Evolutionary conservation across 164 flowering plant species (phyloP).

Genomic region (Warburgia ugandensis): DNA sequence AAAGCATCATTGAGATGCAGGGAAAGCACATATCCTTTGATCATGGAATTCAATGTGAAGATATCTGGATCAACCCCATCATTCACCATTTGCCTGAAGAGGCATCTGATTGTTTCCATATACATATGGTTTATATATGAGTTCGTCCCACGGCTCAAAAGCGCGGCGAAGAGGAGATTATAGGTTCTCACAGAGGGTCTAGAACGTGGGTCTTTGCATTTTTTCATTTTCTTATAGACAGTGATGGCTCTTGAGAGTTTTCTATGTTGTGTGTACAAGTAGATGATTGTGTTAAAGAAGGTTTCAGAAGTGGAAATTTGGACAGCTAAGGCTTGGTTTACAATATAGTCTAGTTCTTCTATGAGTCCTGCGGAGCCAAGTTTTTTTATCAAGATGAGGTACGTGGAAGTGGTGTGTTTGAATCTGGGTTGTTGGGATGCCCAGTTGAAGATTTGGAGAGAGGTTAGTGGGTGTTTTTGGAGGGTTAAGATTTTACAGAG

Average conservation of each 20-base stretch:
- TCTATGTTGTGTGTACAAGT: conserved; percentile 58
- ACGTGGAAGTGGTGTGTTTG: conserved; percentile 51
- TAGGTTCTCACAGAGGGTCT: conserved; percentile 69
- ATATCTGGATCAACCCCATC: conserved; percentile 86
- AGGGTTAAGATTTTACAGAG: conserved; percentile 34
- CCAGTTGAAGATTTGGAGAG: conserved; percentile 74
- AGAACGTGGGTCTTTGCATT: conserved; percentile 31
- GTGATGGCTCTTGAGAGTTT: conserved; percentile 57
- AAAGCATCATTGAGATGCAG: conserved; percentile 85
- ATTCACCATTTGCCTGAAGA: conserved; percentile 76
- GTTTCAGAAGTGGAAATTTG: conserved; percentile 50
- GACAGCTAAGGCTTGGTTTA: conserved; percentile 64
- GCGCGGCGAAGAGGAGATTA: conserved; percentile 59
- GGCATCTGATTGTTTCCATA: conserved; percentile 64
- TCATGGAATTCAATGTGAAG: conserved; percentile 69
- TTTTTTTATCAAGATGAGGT: conserved; percentile 53
- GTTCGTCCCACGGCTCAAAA: conserved; percentile 63
- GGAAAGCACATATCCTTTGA: conserved; percentile 78
- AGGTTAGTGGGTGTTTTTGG: conserved; percentile 55
- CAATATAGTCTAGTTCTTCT: conserved; percentile 67
- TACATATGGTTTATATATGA: conserved; percentile 66
- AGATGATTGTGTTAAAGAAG: conserved; percentile 64
- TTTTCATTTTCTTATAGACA: conserved; percentile 73
- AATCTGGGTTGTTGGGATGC: conserved; percentile 80
- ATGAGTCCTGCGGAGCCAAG: conserved; percentile 71